A percentile compares a stretch with the other conserved stretches of the same genome.
phyloP scores from a whole-genome alignment of 768 basidiomycete species.

The Pisolithus marmoratus region DNA sequence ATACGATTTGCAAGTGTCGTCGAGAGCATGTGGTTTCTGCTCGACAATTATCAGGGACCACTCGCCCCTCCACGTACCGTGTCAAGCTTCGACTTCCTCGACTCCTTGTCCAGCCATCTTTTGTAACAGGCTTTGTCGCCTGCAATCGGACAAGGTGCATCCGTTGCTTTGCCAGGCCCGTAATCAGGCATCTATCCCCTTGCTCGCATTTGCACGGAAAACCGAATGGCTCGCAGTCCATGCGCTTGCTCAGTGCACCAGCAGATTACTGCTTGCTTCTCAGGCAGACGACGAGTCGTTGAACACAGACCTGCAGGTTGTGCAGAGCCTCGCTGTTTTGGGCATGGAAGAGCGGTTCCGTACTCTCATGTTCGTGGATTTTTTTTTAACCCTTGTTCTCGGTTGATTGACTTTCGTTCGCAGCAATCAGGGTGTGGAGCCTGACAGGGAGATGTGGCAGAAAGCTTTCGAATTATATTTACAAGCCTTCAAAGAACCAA shows the following conservation, averaged over 20 bases:
- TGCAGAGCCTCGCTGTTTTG: constrained; percentile 63
- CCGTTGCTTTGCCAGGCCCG: constrained; percentile 68
- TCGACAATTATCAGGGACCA: constrained; percentile 52
- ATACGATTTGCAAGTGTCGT: constrained; percentile 57
- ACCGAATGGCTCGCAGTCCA: constrained; percentile 66
- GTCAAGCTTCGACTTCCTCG: constrained; percentile 40
- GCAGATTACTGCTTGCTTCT: constrained; percentile 51
- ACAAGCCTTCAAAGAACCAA: constrained; percentile 59
- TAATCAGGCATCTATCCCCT: constrained; percentile 61
- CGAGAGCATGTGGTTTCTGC: constrained; percentile 66
- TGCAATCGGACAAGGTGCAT: constrained; percentile 59
- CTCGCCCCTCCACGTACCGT: constrained; percentile 45
- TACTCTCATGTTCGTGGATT: constrained; percentile 11
- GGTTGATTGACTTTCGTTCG: neutral
- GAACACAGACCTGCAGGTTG: constrained; percentile 46
- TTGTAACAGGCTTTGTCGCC: constrained; percentile 74
- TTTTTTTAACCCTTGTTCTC: neutral
- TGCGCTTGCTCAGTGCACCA: constrained; percentile 63
- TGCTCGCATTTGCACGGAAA: constrained; percentile 56
- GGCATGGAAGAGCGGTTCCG: constrained; percentile 68
- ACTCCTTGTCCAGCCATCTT: constrained; percentile 58
- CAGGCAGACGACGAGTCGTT: constrained; percentile 36
- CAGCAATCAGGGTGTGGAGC: constrained; percentile 40
- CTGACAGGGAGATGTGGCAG: constrained; percentile 64
- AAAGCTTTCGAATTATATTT: constrained; percentile 53